A percentile compares a stretch with the other conserved stretches of the same genome.
Evolutionary conservation across 345 rosid genomes (phyloP).

Genomic region (Ceriops zippeliana): DNA sequence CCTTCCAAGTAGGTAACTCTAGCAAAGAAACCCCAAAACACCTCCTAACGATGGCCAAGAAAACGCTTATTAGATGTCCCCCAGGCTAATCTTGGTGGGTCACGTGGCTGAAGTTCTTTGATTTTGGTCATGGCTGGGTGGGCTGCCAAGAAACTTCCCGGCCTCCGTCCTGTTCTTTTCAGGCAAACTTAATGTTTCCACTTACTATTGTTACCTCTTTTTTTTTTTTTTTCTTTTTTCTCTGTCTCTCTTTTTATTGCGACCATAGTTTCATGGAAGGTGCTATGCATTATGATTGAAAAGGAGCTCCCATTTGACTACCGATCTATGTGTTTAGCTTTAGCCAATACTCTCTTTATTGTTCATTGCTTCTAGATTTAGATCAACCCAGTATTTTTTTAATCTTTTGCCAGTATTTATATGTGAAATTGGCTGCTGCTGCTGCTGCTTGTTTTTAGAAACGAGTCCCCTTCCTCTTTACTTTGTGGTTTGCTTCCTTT

Average conservation of each 20-base stretch:
- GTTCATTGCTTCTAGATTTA: background rate
- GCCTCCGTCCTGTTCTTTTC: background rate
- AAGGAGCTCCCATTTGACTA: slow-evolving; percentile 3
- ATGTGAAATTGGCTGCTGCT: no score
- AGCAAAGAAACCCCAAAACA: no score
- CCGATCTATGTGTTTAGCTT: background rate
- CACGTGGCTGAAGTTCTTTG: background rate
- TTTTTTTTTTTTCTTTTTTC: no score
- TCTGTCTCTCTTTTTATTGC: background rate
- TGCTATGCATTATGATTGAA: no score
- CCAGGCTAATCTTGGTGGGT: background rate
- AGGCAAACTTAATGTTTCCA: no score
- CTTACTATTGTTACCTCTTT: no score
- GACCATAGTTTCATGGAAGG: background rate
- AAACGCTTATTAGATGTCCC: no score
- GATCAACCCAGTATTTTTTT: no score
- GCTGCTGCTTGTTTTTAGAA: background rate
- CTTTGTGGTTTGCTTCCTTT: background rate
- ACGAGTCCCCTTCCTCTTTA: background rate
- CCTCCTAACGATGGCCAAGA: no score
- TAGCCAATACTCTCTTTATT: background rate
- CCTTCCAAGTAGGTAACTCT: no score
- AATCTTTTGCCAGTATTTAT: no score
- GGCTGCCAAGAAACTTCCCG: slow-evolving; percentile 3
- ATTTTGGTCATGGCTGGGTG: background rate